These are phyloP conservation scores for Stagonosporopsis vannaccii DNA, from an alignment of 2,329 filamentous ascomycete species.

Conservation along the genomic window DNA sequence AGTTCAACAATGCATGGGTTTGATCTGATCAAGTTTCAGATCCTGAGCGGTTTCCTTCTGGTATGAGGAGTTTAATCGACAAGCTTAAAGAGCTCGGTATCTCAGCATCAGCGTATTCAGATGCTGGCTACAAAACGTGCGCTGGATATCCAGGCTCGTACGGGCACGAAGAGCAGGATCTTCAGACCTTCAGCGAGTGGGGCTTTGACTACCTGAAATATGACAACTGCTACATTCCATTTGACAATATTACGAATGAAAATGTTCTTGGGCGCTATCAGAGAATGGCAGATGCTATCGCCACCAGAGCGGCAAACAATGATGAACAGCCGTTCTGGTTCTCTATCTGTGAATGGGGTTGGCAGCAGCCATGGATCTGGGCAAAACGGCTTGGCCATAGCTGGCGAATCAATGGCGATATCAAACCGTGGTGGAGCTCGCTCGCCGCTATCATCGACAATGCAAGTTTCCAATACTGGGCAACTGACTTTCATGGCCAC, in stretches of 20 bases:
- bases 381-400: constrained; percentile 35
- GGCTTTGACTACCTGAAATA: constrained; percentile 41
- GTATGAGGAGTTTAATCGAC: constrained; percentile 14
- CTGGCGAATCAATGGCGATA: constrained; percentile 36
- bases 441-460: constrained; percentile 34
- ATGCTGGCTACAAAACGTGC: constrained; percentile 59
- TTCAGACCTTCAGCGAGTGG: constrained; percentile 58
- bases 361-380: constrained; percentile 34
- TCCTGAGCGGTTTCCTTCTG: constrained; percentile 13
- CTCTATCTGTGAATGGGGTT: constrained; percentile 42
- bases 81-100: constrained; percentile 15
- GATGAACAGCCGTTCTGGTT: constrained; percentile 31
- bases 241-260: constrained; percentile 37
- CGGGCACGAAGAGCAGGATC: constrained; percentile 60
- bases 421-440: constrained; percentile 31
- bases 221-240: constrained; percentile 45
- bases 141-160: constrained; percentile 62
- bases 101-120: constrained; percentile 54
- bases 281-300: constrained; percentile 53
- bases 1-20: no score
- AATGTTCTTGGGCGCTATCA: constrained; percentile 35
- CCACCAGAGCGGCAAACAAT: constrained; percentile 33
- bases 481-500: constrained; percentile 50
- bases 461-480: constrained; percentile 30
- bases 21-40: not conserved